These are phyloP conservation scores for Eucalyptus erythrocorys DNA, from an alignment of 345 rosid species.

Conservation along the genomic window DNA sequence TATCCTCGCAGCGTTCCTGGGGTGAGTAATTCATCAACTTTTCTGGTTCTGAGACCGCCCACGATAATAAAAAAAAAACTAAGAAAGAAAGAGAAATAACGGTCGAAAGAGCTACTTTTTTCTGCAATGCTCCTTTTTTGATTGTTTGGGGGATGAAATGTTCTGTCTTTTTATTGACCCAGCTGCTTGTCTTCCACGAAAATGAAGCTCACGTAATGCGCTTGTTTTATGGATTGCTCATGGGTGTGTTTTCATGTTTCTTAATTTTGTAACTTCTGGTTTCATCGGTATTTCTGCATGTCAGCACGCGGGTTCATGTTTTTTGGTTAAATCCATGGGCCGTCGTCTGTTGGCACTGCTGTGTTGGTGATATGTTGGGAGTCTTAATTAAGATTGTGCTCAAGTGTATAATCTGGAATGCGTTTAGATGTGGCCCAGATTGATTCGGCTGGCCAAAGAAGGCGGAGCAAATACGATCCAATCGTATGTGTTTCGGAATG, in stretches of 20 bases:
- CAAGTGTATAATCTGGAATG: not conserved
- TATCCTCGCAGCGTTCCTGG: constrained; percentile 55
- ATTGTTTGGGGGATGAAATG: not conserved
- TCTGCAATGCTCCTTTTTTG: not conserved
- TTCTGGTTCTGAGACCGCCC: not conserved
- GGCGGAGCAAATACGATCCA: constrained; percentile 74
- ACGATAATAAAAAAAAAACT: not conserved
- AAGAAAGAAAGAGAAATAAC: not conserved
- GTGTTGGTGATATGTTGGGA: not conserved
- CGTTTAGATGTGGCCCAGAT: constrained; percentile 82
- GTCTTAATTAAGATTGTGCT: not conserved
- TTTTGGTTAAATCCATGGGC: not conserved
- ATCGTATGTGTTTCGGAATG: constrained; percentile 94
- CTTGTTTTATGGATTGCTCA: not conserved
- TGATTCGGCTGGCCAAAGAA: constrained; percentile 75
- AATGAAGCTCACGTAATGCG: not conserved
- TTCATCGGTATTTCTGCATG: not conserved
- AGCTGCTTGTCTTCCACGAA: not conserved
- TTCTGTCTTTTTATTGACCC: not conserved
- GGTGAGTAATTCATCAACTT: constrained; percentile 3
- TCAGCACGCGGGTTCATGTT: not conserved
- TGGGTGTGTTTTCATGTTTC: not conserved
- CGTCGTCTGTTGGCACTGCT: not conserved
- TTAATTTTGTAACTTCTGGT: not conserved
- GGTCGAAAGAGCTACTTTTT: not conserved